Conservation (phyloP, 306 rosid genomes). For the Corylus americana region DNA sequence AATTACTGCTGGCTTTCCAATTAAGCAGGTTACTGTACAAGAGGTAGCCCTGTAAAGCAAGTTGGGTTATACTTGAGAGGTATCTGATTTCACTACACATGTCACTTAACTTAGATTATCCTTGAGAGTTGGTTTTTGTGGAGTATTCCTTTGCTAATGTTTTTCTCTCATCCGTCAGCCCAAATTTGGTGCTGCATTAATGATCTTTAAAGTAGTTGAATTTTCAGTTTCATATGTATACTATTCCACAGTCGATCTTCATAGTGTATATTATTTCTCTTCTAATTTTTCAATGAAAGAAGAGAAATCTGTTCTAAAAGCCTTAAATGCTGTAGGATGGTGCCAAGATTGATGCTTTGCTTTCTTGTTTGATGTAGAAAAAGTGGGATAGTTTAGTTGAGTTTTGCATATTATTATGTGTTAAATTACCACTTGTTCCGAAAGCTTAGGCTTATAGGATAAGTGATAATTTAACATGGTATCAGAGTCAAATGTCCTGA, state of each 20-base stretch:
- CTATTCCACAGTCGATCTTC: background rate
- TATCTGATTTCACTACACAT: background rate
- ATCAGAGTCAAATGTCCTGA: too few species aligned
- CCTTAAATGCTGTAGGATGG: too few species aligned
- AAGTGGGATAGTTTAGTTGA: background rate
- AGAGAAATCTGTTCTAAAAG: background rate
- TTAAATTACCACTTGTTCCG: too few species aligned
- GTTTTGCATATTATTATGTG: too few species aligned
- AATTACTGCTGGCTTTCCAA: constrained; percentile 74
- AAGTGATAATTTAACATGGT: too few species aligned
- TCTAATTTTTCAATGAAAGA: too few species aligned
- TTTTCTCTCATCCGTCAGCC: background rate
- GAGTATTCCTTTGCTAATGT: background rate
- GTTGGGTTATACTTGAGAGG: constrained; percentile 86
- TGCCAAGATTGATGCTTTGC: too few species aligned
- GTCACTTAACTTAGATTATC: too few species aligned
- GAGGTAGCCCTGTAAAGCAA: constrained; percentile 55
- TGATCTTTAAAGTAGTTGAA: background rate
- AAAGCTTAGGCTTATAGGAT: too few species aligned
- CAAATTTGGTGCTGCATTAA: background rate
- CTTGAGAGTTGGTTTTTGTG: background rate
- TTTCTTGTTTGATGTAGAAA: background rate
- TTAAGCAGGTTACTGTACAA: constrained; percentile 64
- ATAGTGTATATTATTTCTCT: background rate
- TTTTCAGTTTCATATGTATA: background rate